Base-by-base conservation (phyloP, 768 basidiomycete species). In the Phlebiopsis gigantea region DNA sequence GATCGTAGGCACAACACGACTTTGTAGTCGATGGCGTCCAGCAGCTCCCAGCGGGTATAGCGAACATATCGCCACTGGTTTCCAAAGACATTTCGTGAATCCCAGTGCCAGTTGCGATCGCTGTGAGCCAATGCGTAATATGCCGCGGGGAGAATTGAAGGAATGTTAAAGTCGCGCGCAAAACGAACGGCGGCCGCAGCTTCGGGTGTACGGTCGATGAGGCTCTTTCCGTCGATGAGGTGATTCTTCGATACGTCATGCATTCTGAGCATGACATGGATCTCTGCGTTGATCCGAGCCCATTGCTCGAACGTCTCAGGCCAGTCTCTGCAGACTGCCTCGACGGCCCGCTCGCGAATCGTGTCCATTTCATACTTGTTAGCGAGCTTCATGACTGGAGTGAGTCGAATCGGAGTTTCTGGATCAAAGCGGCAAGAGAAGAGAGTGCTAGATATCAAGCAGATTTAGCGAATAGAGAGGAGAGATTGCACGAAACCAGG, bases 81-180 rank as follows among this genome's bases (percentile, higher is more conserved):
- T n/a, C n/a, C n/a, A n/a, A n/a, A n/a, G 34, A n/a, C n/a, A n/a
- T n/a, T n/a, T n/a, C n/a, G n/a, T n/a, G n/a, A n/a, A n/a, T n/a
- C n/a, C 66, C 66, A 68, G 62, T 68, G 65, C 28, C 64, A 63
- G 52, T 65, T 55, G 9, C 49, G 48, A 31, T 24, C 52, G 2
- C 49, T 19, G 25, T 49, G 22, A 9, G 65, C 61, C 47, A 68
- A 63, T 44, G 58, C 55, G 62, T 68, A 68, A 60, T 63, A 68
- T 46, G 67, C 67, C 22, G 65, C 65, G 30, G 67, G 67, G 58
- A 68, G 67, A 56, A 68, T 62, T 59, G 53, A 60, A 19, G 62
- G 59, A 54, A 68, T 59, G 49, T 52, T 51, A 58, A 65, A 62
- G 58, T 65, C 65, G 49, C 60, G 59, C 53, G 67, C 67, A 53